Percentiles rank a stretch among this genome's conserved stretches.
Conservation (phyloP, 257 asterid genomes). For the Linaria vulgaris region DNA sequence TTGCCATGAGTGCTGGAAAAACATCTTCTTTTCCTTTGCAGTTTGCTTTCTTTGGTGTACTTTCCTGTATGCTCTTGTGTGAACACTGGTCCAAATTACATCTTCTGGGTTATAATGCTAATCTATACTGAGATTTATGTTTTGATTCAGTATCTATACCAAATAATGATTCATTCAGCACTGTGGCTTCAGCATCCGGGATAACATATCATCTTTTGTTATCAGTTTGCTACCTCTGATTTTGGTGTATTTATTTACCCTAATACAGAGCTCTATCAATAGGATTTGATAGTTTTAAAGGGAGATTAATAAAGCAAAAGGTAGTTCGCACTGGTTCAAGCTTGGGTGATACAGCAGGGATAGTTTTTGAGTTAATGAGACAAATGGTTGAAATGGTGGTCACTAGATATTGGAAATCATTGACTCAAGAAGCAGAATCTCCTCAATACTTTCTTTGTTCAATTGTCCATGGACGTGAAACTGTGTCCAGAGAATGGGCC, state of each 20-base stretch:
- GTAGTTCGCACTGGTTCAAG: slow-evolving; percentile 40
- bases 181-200: slow-evolving; percentile 80
- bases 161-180: slow-evolving; percentile 90
- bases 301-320: slow-evolving; percentile 43
- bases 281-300: slow-evolving; percentile 52
- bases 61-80: slow-evolving; percentile 94
- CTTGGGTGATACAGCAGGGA: slow-evolving; percentile 59
- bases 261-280: slow-evolving; percentile 88
- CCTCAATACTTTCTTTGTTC: slow-evolving; percentile 98
- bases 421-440: slow-evolving; percentile 97
- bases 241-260: slow-evolving; percentile 86
- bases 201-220: slow-evolving; percentile 88
- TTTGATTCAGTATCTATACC: slow-evolving; percentile 85
- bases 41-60: slow-evolving; percentile 95
- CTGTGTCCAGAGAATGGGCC: slow-evolving; percentile 98
- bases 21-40: slow-evolving; percentile 85
- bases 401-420: slow-evolving; percentile 90
- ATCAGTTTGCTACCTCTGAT: slow-evolving; percentile 83
- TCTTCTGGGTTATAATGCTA: slow-evolving; percentile 91
- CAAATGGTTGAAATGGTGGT: slow-evolving; percentile 42
- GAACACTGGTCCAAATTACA: slow-evolving; percentile 87
- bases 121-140: slow-evolving; percentile 85
- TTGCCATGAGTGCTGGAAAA: slow-evolving; percentile 96
- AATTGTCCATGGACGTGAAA: slow-evolving; percentile 86
- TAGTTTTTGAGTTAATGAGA: slow-evolving; percentile 43